A percentile compares a stretch with the other conserved stretches of the same genome.
phyloP scores from a whole-genome alignment of 1,284 basidiomycete genomes.

The Irpex rosettiformis region DNA sequence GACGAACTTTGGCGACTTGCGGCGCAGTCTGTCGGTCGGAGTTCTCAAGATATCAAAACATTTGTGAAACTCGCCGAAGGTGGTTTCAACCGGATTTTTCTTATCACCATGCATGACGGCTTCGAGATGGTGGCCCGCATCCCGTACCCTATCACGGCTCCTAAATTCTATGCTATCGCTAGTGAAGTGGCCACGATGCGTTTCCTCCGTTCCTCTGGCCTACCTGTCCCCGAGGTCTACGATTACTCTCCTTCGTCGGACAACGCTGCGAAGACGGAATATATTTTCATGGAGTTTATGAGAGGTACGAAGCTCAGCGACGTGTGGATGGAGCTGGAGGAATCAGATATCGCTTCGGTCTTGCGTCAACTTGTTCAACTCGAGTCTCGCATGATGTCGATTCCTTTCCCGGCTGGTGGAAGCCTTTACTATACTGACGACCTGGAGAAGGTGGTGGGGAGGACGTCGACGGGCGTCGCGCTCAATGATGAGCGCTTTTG shows the following conservation, averaged over 20 bases:
- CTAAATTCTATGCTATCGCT: slow-evolving; percentile 43
- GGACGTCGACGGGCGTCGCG: slow-evolving; percentile 29
- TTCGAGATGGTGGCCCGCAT: slow-evolving; percentile 46
- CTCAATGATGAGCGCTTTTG: slow-evolving; percentile 40
- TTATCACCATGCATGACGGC: slow-evolving; percentile 41
- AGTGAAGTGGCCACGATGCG: slow-evolving; percentile 52
- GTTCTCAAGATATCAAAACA: slow-evolving; percentile 31
- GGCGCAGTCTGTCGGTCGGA: slow-evolving; percentile 38
- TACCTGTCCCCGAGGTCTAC: slow-evolving; percentile 48
- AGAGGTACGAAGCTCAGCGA: slow-evolving; percentile 41
- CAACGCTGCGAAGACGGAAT: slow-evolving; percentile 47
- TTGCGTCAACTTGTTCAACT: slow-evolving; percentile 42
- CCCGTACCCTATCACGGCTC: slow-evolving; percentile 41
- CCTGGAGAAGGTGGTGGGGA: slow-evolving; percentile 34
- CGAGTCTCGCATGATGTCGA: slow-evolving; percentile 47
- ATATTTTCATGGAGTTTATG: slow-evolving; percentile 52
- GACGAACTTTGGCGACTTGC: slow-evolving; percentile 41
- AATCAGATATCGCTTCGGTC: slow-evolving; percentile 40
- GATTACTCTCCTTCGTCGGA: slow-evolving; percentile 44
- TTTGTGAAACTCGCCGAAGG: slow-evolving; percentile 43
- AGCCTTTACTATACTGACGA: slow-evolving; percentile 48
- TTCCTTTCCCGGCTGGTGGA: slow-evolving; percentile 43
- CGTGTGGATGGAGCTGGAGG: slow-evolving; percentile 39
- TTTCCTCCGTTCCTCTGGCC: slow-evolving; percentile 30
- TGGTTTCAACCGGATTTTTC: slow-evolving; percentile 41